Evolutionary conservation across 345 rosid species (phyloP), one percentile per base, ranked within the genome.

Genomic region (Boechera stricta): DNA sequence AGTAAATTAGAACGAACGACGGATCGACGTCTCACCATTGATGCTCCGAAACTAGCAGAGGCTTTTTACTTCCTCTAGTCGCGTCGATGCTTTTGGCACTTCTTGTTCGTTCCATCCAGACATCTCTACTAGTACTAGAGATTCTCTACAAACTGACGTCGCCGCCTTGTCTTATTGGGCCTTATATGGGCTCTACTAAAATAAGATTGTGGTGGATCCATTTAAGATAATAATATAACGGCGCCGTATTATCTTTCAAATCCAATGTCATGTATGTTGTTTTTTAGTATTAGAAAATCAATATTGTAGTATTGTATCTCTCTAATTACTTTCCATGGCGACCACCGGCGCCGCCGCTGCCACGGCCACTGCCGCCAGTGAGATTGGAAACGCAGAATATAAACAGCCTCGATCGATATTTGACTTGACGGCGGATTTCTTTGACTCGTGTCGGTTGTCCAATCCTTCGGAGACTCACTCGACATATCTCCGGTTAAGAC

Each of bases 351-450:
- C 70, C 54, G 13, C 75, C 33, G 6, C 57, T 11, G 78, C 65
- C 47, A 15, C 45, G 47, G 12, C 66, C 71, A 6, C 45, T 18
- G 10, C 44, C 38, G 38, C 75, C 35, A 5, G 55, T n/a, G 73
- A 77, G 59, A 45, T 69, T 15, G 3, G 53, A 15, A 9, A 57
- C 58, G 10, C 73, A 0, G 77, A 35, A 4, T 38, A 64, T 11
- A 91, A 75, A 70, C 88, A 87, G 65, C 67, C 77, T 56, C 89
- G 78, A 48, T 92, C 98, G 39, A 64, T 94, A 45, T 92, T 88
- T 72, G 95, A 91, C 62, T 80, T 88, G 26, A 84, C 82, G 18
- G 29, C 61, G 8, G 69, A 79, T 79, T 92, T 90, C 80, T 87
- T 92, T 72, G 88, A 90, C 67, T 84, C 86, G 10, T 87, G 90